These are phyloP conservation scores for Clarireedia paspali DNA, from an alignment of 2,329 filamentous ascomycete species.

Conservation along the genomic window DNA sequence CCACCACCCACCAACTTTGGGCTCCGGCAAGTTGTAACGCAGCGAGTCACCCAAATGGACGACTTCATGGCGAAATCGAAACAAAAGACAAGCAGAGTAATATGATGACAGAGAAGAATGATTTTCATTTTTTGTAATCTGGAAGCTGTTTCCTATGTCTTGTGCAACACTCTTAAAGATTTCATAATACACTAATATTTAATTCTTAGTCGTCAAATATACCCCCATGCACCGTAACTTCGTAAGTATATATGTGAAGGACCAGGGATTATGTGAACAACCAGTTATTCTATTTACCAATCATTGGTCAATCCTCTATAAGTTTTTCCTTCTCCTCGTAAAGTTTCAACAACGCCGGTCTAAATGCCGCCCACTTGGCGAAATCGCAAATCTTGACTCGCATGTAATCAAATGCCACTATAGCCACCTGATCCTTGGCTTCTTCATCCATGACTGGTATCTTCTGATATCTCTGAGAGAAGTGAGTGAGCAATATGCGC, in stretches of 20 bases:
- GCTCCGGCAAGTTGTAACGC: no score
- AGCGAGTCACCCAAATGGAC: background rate
- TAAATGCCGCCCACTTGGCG: constrained; percentile 54
- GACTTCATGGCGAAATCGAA: background rate
- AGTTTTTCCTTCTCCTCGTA: constrained; percentile 35
- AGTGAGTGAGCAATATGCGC: constrained; percentile 82
- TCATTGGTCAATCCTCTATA: background rate
- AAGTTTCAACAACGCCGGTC: constrained; percentile 50
- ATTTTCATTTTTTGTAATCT: no score
- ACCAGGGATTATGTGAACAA: background rate
- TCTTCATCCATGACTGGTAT: constrained; percentile 32
- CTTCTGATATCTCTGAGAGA: constrained; percentile 76
- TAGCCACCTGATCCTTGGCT: constrained; percentile 50
- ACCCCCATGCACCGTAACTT: no score
- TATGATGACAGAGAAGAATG: no score
- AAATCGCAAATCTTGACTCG: constrained; percentile 63
- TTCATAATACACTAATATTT: no score
- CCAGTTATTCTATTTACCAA: background rate
- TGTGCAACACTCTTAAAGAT: no score
- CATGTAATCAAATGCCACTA: constrained; percentile 77
- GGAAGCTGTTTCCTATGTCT: no score
- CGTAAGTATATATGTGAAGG: background rate
- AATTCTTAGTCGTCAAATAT: no score
- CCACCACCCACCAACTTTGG: background rate
- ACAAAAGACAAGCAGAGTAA: background rate